Evolutionary conservation across 306 rosid species (phyloP), one percentile per base, ranked within the genome.

Genomic region (Lathyrus tuberosus): DNA sequence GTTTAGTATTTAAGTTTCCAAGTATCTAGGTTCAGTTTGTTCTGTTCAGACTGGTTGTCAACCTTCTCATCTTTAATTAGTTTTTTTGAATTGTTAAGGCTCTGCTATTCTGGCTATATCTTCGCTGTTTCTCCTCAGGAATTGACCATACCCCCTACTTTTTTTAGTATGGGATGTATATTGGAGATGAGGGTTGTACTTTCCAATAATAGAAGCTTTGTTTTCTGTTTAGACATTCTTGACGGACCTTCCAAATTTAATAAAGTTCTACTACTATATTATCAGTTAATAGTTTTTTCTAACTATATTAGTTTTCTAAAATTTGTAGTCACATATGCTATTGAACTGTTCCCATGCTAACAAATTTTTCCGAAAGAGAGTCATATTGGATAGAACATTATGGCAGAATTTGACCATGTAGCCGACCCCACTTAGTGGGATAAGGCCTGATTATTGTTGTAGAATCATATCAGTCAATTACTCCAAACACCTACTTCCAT

Each of bases 1-100:
- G 53, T 7, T 14, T 46, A 24, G 54, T 65, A 13, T 30, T 44
- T 66, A 40, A 66, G 33, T 31, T 56, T 74, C 67, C 20, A 44
- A 53, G 24, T 35, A 35, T 72, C 52, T 33, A 33, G 52, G 35
- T 35, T 6, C 38, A 46, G 12, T 57, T 22, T n/a, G 13, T 41
- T 41, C 71, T 35, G 18, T 49, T 49, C 26, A 16, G 43, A 61
- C 65, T 22, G 11, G 43, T 48, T 48, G 28, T 37, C 52, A 52
- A 42, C 26, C 53, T 35, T 72, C 5, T 69, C 65, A 22, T 49
- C 28, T 16, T 16, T 49, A 11, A 49, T 28, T 49, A 17, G 28
- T 49, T 49, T 49, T 49, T 16, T 40, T 4, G 18, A 51, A 65
- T 57, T 9, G 10, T n/a, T n/a, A 63, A 42, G 31, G 35, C 30